These are phyloP conservation scores for Spencermartinsiella ligniputridi DNA, from an alignment of 1,139 yeast genomes.

Conservation along the genomic window DNA sequence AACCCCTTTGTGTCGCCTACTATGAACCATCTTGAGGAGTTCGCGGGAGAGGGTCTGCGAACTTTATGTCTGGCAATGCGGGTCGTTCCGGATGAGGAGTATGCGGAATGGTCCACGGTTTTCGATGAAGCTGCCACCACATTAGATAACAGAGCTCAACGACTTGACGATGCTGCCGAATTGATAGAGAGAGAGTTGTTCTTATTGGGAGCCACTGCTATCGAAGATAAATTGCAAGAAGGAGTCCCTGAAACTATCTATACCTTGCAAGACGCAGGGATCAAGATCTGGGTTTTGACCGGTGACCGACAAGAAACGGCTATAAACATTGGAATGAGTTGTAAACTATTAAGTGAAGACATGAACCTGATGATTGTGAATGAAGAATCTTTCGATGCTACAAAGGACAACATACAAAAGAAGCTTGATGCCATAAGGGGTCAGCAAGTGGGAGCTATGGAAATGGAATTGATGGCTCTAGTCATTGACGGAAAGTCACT, in stretches of 20 bases:
- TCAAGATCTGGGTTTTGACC: slow-evolving; percentile 94
- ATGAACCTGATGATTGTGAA: slow-evolving; percentile 90
- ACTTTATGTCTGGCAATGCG: slow-evolving; percentile 90
- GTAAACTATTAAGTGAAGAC: slow-evolving; percentile 88
- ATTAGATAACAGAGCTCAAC: slow-evolving; percentile 65
- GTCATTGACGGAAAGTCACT: slow-evolving; percentile 93
- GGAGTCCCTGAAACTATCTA: slow-evolving; percentile 98
- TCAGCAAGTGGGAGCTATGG: slow-evolving; percentile 44
- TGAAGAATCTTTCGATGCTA: slow-evolving; percentile 75
- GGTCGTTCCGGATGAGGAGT: slow-evolving; percentile 76
- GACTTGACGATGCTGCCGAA: slow-evolving; percentile 81
- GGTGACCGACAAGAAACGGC: slow-evolving; percentile 99
- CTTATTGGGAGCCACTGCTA: slow-evolving; percentile 94
- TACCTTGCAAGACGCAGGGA: slow-evolving; percentile 92
- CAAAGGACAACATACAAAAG: slow-evolving; percentile 63
- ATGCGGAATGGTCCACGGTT: slow-evolving; percentile 51
- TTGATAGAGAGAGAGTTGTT: slow-evolving; percentile 74
- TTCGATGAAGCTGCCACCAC: slow-evolving; percentile 83
- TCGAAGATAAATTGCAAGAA: slow-evolving; percentile 95
- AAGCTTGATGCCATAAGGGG: slow-evolving; percentile 74
- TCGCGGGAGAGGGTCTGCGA: slow-evolving; percentile 93
- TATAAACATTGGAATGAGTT: slow-evolving; percentile 96
- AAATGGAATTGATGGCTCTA: slow-evolving; percentile 77
- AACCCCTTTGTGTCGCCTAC: slow-evolving; percentile 83
- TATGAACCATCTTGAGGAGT: slow-evolving; percentile 84